Evolutionary conservation across 257 asterid species (phyloP), one percentile per base, ranked within the genome.

Genomic region (Solanum phureja): DNA sequence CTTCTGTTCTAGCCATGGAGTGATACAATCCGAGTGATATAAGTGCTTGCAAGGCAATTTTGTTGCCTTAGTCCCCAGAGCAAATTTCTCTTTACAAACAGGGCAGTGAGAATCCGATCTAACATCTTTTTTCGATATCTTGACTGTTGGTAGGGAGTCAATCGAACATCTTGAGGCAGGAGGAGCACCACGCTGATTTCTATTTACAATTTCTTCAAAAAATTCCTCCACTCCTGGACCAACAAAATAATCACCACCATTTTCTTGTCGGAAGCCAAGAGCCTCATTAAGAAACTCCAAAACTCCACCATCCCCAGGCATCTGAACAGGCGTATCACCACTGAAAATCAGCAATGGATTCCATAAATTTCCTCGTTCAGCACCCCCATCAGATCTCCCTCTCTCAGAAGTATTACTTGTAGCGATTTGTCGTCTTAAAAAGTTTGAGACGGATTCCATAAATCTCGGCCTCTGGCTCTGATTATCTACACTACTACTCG

Each of bases 181-280:
- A 52, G 95, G 96, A 76, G 96, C 96, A 60, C 89, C 95, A 14
- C 91, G 91, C 5, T 89, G 95, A 87, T 92, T 93, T 73, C 90
- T 88, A 12, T 83, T 87, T 0, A 93, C 90, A n/a, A 94, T 91
- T 79, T 95, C 95, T 82, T 94, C 95, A 68, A 97, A 89, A 31
- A 93, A 93, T 21, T 97, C 98, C 86, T 95, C 98, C 14, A 93
- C 98, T 35, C 99, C 99, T 0, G 98, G 99, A 27, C 98, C 99
- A 27, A 95, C 91, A 72, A 92, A 94, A 88, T 97, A 95, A 87
- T 97, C 98, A 0, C 96, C 97, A 60, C 99, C 99, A 60, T 87
- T 93, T 31, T 95, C 98, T 79, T 91, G 89, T 86, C 99, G 92
- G 75, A 95, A 95, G 42, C 99, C 99, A 34, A 95, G 96, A 11